phyloP scores from a whole-genome alignment of 2,329 filamentous ascomycete genomes.

The Tolypocladium nubicola region DNA sequence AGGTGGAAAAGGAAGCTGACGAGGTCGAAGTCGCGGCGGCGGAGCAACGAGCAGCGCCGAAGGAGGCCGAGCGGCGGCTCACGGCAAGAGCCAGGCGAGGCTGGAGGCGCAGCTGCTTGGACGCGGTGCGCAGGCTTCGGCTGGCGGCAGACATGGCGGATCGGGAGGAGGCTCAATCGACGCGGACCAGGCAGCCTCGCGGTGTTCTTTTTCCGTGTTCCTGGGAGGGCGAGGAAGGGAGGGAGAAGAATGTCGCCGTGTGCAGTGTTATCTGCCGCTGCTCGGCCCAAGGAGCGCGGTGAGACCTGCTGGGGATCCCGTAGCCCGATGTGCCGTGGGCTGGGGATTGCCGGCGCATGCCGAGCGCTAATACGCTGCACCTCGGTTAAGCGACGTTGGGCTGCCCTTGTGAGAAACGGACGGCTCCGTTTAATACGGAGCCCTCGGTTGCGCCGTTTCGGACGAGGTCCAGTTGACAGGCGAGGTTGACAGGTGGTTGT shows the following conservation, averaged over 20 bases:
- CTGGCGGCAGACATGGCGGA: constrained; percentile 41
- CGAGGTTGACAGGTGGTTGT: too few relatives aligned
- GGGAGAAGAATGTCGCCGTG: not conserved
- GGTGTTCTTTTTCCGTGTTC: not conserved
- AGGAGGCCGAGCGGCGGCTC: constrained; percentile 11
- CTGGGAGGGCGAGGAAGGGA: not conserved
- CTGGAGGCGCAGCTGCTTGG: constrained; percentile 41
- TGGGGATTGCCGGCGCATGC: constrained; percentile 6
- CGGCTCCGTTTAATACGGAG: too few relatives aligned
- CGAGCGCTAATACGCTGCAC: not conserved
- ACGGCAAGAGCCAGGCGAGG: constrained; percentile 20
- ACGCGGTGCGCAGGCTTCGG: constrained; percentile 42
- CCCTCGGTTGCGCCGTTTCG: too few relatives aligned
- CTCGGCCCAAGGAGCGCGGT: not conserved
- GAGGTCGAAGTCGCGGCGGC: constrained; percentile 18
- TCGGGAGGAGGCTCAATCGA: not conserved
- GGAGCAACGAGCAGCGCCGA: constrained; percentile 17
- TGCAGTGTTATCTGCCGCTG: not conserved
- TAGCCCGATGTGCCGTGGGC: not conserved
- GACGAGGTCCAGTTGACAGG: too few relatives aligned
- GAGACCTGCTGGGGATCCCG: not conserved
- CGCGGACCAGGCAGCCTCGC: not conserved
- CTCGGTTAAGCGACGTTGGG: not conserved
- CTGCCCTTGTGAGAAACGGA: too few relatives aligned
- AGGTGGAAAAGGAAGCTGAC: constrained; percentile 34